Conservation (phyloP, 169 alveolate genomes). For the Eimeria tenella region DNA sequence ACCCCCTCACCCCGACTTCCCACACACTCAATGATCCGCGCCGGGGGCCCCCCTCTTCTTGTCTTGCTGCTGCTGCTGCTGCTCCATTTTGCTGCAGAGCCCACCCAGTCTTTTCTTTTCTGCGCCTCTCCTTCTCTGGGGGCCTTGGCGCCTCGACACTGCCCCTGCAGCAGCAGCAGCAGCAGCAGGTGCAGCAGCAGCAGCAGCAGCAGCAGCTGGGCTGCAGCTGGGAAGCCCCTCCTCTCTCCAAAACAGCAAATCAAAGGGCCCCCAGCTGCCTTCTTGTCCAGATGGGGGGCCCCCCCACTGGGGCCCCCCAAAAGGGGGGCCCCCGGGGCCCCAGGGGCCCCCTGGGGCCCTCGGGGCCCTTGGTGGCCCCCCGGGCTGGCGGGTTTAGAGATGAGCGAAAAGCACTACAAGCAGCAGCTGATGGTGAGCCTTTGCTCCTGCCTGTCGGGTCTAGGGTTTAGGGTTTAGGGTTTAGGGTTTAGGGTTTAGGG, state of each 20-base stretch:
- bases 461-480: no score
- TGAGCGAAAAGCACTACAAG: conserved; percentile 45
- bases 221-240: neutral
- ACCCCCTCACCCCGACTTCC: no score
- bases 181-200: no score
- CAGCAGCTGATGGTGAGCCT: conserved; percentile 40
- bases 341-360: neutral
- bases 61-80: no score
- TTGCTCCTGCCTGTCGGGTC: neutral
- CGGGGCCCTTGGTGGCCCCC: neutral
- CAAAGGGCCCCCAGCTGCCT: neutral
- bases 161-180: no score
- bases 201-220: neutral
- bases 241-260: neutral
- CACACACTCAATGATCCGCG: no score
- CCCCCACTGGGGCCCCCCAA: neutral
- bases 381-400: neutral
- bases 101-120: no score
- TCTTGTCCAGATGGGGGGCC: neutral
- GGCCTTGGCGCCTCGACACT: no score
- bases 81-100: no score
- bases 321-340: neutral
- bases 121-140: no score
- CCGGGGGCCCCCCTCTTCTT: no score
- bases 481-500: no score